phyloP scores from a whole-genome alignment of 2,329 filamentous ascomycete genomes.

The Curvularia verruculosa region DNA sequence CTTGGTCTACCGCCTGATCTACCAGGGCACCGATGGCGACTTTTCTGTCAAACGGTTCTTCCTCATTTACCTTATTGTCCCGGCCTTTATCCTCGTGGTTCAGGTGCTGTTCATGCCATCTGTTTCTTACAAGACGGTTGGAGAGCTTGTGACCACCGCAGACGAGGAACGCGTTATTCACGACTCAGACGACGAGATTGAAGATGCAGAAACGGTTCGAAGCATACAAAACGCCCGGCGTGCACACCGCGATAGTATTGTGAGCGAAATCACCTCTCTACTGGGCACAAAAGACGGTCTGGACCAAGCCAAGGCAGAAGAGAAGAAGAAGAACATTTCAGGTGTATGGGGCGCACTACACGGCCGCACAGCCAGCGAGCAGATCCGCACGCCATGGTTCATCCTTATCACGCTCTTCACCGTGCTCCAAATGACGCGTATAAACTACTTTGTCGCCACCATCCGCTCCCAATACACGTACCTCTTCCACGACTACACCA shows the following conservation, averaged over 20 bases:
- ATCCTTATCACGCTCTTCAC: slow-evolving; percentile 84
- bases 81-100: slow-evolving; percentile 51
- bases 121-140: slow-evolving; percentile 63
- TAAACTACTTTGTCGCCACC: slow-evolving; percentile 94
- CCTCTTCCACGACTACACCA: slow-evolving; percentile 67
- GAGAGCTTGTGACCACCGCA: slow-evolving; percentile 78
- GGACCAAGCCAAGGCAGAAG: slow-evolving; percentile 68
- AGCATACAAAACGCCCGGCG: slow-evolving; percentile 61
- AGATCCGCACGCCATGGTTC: slow-evolving; percentile 84
- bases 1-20: slow-evolving; percentile 55
- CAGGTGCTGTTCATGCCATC: slow-evolving; percentile 57
- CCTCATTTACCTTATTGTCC: slow-evolving; percentile 57
- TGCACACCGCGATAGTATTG: slow-evolving; percentile 65
- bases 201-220: slow-evolving; percentile 55
- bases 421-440: slow-evolving; percentile 68
- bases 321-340: slow-evolving; percentile 70
- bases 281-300: slow-evolving; percentile 70
- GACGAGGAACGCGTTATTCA: slow-evolving; percentile 60
- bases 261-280: slow-evolving; percentile 74
- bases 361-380: slow-evolving; percentile 69
- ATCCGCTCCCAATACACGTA: slow-evolving; percentile 81
- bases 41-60: slow-evolving; percentile 58
- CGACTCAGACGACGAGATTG: slow-evolving; percentile 61
- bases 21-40: slow-evolving; percentile 50
- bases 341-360: slow-evolving; percentile 91